Base-by-base conservation (phyloP, 2,329 filamentous ascomycete genomes). In the Phyllosticta paracitricarpa region DNA sequence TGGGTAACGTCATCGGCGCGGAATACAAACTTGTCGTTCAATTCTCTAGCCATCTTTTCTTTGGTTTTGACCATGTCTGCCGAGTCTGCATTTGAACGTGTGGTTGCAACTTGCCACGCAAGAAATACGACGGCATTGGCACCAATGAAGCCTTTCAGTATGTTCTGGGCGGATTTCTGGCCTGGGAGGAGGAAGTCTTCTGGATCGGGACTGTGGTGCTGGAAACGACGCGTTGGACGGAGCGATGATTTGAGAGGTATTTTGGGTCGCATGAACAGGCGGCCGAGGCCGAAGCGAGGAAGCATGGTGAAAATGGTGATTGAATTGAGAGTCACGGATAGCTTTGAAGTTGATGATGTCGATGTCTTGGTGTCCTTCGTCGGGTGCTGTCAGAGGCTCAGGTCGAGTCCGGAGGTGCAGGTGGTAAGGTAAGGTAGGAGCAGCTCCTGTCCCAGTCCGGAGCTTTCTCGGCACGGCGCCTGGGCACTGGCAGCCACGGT, bases 101-200 rank as follows among this genome's bases (percentile, higher is more conserved):
- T 48, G 40, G 2, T 25, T 22, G 70, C 66, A 64, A 75, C 77
- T 14, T 68, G 61, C 67, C 69, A 74, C 61, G 73, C 72, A 40
- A 63, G 66, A 61, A 73, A 79, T 56, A 79, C 66, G 58, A 70
- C 70, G 22, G 67, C 61, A 63, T 80, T 79, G 65, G 75, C 48
- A 51, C 71, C 73, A 52, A 79, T 72, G 60, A 78, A 61, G 22
- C 66, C 63, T 58, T 71, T 75, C 9, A 61, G 58, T n/a, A 48
- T n/a, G 14, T 17, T n/a, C 5, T 5, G 40, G 6, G 40, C 40
- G 14, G 40, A 48, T n/a, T n/a, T 48, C n/a, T 48, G 40, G 40
- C 40, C 40, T 2, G 40, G 40, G 17, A 48, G 40, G 14, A 48
- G 14, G 40, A n/a, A n/a, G 17, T 17, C 6, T 7, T 48, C 40